These are phyloP conservation scores for Epichloe uncinata DNA, from an alignment of 2,329 filamentous ascomycete genomes.

Conservation along the genomic window DNA sequence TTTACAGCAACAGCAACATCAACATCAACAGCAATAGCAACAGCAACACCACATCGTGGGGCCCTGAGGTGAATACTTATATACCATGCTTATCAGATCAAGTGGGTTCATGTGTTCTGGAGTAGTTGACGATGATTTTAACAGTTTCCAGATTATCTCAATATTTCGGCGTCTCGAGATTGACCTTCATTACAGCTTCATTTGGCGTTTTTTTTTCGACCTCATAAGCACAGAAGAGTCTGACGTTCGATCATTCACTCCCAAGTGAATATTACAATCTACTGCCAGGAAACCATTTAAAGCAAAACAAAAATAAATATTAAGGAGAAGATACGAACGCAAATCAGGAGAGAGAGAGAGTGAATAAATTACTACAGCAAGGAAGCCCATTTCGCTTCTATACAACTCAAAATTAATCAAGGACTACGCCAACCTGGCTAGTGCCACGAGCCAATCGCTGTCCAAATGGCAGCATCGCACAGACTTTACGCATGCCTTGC, in stretches of 20 bases:
- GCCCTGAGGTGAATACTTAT: neutral
- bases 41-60: neutral
- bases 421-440: neutral
- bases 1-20: neutral
- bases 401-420: neutral
- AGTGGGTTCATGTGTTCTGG: neutral
- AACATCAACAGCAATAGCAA: neutral
- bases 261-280: neutral
- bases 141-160: neutral
- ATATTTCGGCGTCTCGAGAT: neutral
- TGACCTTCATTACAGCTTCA: slow-evolving; percentile 9
- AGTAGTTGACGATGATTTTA: neutral
- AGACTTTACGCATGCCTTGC: slow-evolving; percentile 12
- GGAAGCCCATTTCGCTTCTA: neutral
- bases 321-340: neutral
- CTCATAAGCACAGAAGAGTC: neutral
- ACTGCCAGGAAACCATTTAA: neutral
- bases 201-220: neutral
- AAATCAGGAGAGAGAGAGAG: neutral
- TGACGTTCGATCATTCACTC: neutral
- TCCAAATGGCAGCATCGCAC: slow-evolving; percentile 10
- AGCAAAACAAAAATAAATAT: neutral
- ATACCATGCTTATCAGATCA: slow-evolving; percentile 1
- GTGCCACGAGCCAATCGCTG: neutral
- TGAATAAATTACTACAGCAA: neutral